Evolutionary conservation across 129 eudicot genomes (phyloP), one percentile per base, ranked within the genome.

Genomic region (Escallonia herrerae): DNA sequence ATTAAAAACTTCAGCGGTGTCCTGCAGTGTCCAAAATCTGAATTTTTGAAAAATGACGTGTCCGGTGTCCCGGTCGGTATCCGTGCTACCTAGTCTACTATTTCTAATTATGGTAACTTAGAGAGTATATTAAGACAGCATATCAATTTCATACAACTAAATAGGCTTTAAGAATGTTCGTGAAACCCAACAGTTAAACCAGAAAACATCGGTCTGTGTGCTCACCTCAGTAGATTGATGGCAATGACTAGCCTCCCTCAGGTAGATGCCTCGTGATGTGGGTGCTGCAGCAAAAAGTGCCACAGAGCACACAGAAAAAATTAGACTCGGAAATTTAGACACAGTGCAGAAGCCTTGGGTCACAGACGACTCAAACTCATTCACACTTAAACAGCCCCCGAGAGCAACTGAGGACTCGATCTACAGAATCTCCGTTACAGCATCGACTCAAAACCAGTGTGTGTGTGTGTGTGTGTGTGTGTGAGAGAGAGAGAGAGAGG

Each of bases 201-300:
- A 11, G 63, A 62, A 15, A 5, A 2, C 2, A 73, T 7, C 46
- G 48, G 39, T 10, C 37, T n/a, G 44, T 22, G 12, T 33, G 46
- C 85, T 75, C 76, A 85, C 98, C 90, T 93, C 98, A 4, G 96
- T 79, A 37, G 87, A 72, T 62, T 80, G 84, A 66, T 76, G 71
- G 75, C 91, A 93, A 68, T 67, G 74, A 70, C 79, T 73, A 56
- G 96, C 85, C 67, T 93, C 98, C 67, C 98, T 79, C 39, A 93
- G 87, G 81, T 93, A 93, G 75, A 93, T 93, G 58, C 98, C 98
- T 60, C 98, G 91, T 51, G 68, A 72, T 61, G 90, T 77, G 63
- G 98, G 79, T 66, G 81, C 84, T 88, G 91, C 90, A 82, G 58
- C 60, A 70, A 67, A 78, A 63, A 61, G 58, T 3, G 13, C 47